Base-by-base conservation (phyloP, 345 rosid species). In the Citrus medica region DNA sequence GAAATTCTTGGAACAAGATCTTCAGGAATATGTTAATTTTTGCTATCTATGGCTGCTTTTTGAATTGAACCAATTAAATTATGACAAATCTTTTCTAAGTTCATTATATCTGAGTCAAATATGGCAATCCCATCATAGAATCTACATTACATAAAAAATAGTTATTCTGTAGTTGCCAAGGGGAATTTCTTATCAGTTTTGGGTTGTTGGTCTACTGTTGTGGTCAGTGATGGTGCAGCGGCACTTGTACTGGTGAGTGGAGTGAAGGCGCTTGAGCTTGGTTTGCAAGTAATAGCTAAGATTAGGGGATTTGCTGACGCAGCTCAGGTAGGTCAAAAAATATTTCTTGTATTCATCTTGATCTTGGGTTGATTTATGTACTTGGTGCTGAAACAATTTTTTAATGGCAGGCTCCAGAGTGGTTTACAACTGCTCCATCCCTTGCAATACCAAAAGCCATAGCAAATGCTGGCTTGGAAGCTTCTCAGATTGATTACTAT, bases 401-500 rank as follows among this genome's bases (percentile, higher is more conserved):
- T 42, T 53, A 65, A 65, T 75, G 74, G 60, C 79, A 92, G 97
- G 98, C 98, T 79, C 94, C 99, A 59, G 97, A 94, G 76, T 81
- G 83, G 77, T 96, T 94, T 84, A 85, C 99, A 33, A 96, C 98
- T 5, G 83, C 98, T 33, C 98, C 99, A 9, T 91, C 98, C 79
- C 90, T 94, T 56, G 97, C 97, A 42, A 90, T 96, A 71, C 98
- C 98, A 56, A 96, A 92, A 92, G 99, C 98, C 71, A 79, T 96
- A 67, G 85, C 83, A 70, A 89, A 86, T 83, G 97, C 98, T 71
- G 93, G 97, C 69, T 79, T 96, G 83, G 84, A 87, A 66, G 89
- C 94, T 85, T 88, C 97, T 77, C 91, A 89, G 85, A 89, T 96
- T 71, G 99, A 94, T 86, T 94, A 86, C 80, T 96, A 92, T 21